These are phyloP conservation scores for Hemisphaericaspora subhashii DNA, from an alignment of 1,139 yeast species.

Conservation along the genomic window DNA sequence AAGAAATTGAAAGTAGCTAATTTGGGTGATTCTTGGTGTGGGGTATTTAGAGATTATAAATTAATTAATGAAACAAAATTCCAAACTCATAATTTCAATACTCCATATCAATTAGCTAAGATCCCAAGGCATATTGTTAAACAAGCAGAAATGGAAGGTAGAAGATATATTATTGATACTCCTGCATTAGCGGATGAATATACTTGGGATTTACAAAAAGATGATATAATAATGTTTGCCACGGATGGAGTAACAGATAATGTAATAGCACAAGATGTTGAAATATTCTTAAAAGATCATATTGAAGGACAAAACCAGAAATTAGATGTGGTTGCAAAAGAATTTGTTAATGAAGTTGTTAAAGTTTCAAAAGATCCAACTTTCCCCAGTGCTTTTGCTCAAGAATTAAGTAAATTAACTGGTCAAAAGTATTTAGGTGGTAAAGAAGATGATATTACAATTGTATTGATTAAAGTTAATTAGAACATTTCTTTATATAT, in stretches of 20 bases:
- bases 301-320: constrained; percentile 20
- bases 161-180: constrained; percentile 58
- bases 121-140: constrained; percentile 65
- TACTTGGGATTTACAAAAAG: constrained; percentile 52
- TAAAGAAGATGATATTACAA: constrained; percentile 91
- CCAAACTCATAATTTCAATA: constrained; percentile 87
- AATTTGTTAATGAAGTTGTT: constrained; percentile 67
- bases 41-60: constrained; percentile 69
- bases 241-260: constrained; percentile 96
- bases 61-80: constrained; percentile 68
- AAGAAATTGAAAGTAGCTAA: constrained; percentile 65
- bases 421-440: constrained; percentile 83
- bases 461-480: constrained; percentile 64
- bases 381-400: constrained; percentile 85
- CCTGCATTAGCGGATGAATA: constrained; percentile 55
- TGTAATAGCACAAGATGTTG: constrained; percentile 72
- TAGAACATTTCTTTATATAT: constrained; percentile 10
- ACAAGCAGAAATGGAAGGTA: constrained; percentile 56
- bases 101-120: constrained; percentile 87
- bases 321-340: constrained; percentile 45
- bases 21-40: constrained; percentile 94
- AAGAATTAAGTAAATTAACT: constrained; percentile 67
- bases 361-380: constrained; percentile 68
- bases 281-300: constrained; percentile 53
- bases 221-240: constrained; percentile 80